phyloP scores from a whole-genome alignment of 768 basidiomycete genomes.

The Mycena galopus region DNA sequence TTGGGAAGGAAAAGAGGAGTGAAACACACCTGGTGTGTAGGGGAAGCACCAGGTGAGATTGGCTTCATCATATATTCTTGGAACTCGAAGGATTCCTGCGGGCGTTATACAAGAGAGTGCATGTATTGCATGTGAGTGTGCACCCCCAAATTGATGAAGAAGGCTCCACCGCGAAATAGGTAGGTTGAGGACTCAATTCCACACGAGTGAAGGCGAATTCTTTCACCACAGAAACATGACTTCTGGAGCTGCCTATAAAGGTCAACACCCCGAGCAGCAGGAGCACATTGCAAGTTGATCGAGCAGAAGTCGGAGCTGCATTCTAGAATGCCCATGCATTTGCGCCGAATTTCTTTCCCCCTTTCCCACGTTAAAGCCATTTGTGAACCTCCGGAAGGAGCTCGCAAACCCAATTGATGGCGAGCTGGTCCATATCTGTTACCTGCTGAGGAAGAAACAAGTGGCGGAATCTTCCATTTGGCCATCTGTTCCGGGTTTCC shows the following conservation, averaged over 20 bases:
- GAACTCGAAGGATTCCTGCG: constrained; percentile 6
- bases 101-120: constrained; percentile 3
- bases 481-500: constrained; percentile 6
- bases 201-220: neutral
- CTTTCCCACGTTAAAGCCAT: neutral
- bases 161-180: constrained; percentile 2
- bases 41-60: neutral
- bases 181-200: constrained; percentile 7
- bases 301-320: constrained; percentile 6
- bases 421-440: neutral
- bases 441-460: neutral
- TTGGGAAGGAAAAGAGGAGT: neutral
- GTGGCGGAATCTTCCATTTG: neutral
- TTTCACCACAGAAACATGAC: constrained; percentile 4
- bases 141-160: constrained; percentile 4
- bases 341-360: constrained; percentile 3
- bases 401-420: constrained; percentile 3
- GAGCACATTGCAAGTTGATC: neutral
- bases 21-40: neutral
- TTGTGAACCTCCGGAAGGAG: neutral
- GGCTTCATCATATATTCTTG: neutral
- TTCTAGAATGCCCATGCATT: constrained; percentile 3
- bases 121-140: constrained; percentile 13
- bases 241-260: constrained; percentile 7
- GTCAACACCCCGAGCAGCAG: neutral